A percentile compares a stretch with the other conserved stretches of the same genome.
phyloP scores from a whole-genome alignment of 192 early-diverging fungal genomes.

The Jimgerdemannia lactiflua region DNA sequence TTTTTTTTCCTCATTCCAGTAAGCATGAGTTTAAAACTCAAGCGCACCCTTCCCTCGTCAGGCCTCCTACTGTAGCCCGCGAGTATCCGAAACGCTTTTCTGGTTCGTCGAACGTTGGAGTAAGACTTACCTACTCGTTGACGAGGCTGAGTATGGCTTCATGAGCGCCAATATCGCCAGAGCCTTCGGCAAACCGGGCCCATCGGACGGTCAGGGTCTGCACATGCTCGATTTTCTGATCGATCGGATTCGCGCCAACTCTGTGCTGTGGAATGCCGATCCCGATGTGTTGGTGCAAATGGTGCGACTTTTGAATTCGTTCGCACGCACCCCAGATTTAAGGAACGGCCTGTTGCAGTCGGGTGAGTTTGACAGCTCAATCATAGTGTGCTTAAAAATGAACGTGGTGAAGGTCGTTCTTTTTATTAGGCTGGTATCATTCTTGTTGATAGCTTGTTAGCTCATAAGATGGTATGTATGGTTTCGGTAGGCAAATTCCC shows the following conservation, averaged over 20 bases:
- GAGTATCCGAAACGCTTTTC: constrained; percentile 64
- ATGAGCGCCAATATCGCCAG: constrained; percentile 41
- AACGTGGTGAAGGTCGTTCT: no score
- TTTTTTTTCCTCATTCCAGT: neutral
- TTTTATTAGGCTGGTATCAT: no score
- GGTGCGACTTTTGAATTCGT: constrained; percentile 41
- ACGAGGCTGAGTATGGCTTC: constrained; percentile 51
- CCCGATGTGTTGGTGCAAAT: constrained; percentile 56
- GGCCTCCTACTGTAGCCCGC: constrained; percentile 65
- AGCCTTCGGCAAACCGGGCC: constrained; percentile 49
- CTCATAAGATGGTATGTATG: no score
- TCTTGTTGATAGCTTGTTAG: no score
- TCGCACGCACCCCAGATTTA: constrained; percentile 31
- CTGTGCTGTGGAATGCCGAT: constrained; percentile 70
- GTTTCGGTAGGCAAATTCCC: constrained; percentile 44
- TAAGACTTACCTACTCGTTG: constrained; percentile 64
- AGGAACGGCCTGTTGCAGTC: constrained; percentile 49
- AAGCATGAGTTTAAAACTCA: neutral
- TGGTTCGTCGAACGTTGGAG: constrained; percentile 78
- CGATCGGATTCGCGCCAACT: constrained; percentile 52
- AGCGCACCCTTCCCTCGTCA: constrained; percentile 2
- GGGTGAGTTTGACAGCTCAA: constrained; percentile 20
- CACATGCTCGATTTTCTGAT: constrained; percentile 62
- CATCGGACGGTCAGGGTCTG: constrained; percentile 51
- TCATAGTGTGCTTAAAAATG: no score